phyloP scores from a whole-genome alignment of 805 yeast species.

The Myxozyma neotropica region DNA sequence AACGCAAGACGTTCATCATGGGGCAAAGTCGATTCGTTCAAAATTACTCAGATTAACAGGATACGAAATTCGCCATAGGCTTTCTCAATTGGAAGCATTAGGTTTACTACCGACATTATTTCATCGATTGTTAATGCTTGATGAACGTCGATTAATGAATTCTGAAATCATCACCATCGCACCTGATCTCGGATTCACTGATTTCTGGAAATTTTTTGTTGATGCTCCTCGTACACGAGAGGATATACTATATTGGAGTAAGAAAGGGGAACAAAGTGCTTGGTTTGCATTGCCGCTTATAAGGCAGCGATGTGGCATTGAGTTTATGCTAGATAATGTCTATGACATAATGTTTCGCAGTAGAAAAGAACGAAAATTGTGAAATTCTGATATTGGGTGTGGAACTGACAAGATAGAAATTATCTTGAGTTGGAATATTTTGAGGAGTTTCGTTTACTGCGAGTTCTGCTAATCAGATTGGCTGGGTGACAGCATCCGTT shows the following conservation, averaged over 20 bases:
- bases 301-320: slow-evolving; percentile 87
- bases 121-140: slow-evolving; percentile 82
- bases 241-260: slow-evolving; percentile 85
- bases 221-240: slow-evolving; percentile 59
- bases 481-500: no score
- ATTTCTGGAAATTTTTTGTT: slow-evolving; percentile 68
- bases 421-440: no score
- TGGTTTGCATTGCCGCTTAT: slow-evolving; percentile 89
- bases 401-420: background rate
- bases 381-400: background rate
- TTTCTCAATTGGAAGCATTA: slow-evolving; percentile 74
- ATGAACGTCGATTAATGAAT: slow-evolving; percentile 56
- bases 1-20: slow-evolving; percentile 76
- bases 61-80: slow-evolving; percentile 81
- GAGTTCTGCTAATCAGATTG: no score
- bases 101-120: slow-evolving; percentile 72
- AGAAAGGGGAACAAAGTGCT: slow-evolving; percentile 86
- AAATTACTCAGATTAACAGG: slow-evolving; percentile 60
- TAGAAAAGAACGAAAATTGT: slow-evolving; percentile 10
- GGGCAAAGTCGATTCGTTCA: slow-evolving; percentile 44
- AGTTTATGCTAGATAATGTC: slow-evolving; percentile 78
- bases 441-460: no score
- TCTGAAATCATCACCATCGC: slow-evolving; percentile 61
- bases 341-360: slow-evolving; percentile 22
- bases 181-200: slow-evolving; percentile 59